Base-by-base conservation (phyloP, 176 grass and related monocot genomes). In the Ensete ventricosum region DNA sequence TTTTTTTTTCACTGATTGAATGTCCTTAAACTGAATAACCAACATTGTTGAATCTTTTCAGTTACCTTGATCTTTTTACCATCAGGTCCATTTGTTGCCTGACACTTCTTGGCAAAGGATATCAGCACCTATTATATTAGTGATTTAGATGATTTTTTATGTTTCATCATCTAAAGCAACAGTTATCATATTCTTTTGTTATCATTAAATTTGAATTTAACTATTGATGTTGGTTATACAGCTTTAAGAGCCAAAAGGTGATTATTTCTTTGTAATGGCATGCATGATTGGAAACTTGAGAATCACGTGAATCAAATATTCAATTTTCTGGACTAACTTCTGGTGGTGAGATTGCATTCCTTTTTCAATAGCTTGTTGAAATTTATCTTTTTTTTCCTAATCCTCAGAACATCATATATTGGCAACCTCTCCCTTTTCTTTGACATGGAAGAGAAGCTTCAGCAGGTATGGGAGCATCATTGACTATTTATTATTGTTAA, bases 361-460 rank as follows among this genome's bases (percentile, higher is more conserved):
- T 43, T 43, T 43, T 43, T 43, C 34, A 17, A 49, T 72, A 43
- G 34, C 34, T 43, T 43, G 34, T 73, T 74, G 9, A 12, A 84
- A 34, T 24, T 82, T 74, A 82, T 55, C 25, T 84, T 78, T 55
- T 55, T 74, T 74, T 78, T 78, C 71, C 11, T 78, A 77, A 88
- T 67, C 34, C 50, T 63, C 84, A 99, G 95, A 83, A 89, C 85
- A 23, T 99, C 95, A 26, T 94, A 89, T 77, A 86, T 99, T 55
- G 95, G 95, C 34, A 99, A 99, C 73, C 80, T 99, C 59, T 84
- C 83, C 14, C 1, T 99, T 80, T 99, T 99, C 27, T 65, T 66
- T 71, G 90, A 91, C 14, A 87, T 99, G 21, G 95, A 99, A 84
- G 82, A 89, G 75, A 89, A 94, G 79, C 80, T 99, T 52, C 67